These are phyloP conservation scores for Pistacia atlantica DNA, from an alignment of 345 rosid genomes.

Conservation along the genomic window DNA sequence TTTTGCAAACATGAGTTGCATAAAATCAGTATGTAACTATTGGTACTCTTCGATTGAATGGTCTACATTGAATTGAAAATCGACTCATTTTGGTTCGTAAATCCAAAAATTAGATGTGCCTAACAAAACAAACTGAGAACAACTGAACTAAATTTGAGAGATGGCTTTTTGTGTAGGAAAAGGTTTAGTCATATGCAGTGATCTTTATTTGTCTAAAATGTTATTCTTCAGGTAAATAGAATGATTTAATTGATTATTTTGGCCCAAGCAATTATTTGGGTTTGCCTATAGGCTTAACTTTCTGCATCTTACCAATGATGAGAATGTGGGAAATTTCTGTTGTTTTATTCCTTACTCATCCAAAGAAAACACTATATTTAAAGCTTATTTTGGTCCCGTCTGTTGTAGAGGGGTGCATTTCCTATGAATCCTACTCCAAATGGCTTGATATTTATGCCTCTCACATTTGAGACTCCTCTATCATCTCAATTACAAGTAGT, in stretches of 20 bases:
- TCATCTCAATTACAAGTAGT: slow-evolving; percentile 65
- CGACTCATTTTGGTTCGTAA: not conserved
- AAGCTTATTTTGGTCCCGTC: slow-evolving; percentile 21
- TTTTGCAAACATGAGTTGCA: not conserved
- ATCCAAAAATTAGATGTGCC: not conserved
- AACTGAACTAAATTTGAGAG: not conserved
- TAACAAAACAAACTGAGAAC: no score
- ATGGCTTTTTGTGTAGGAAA: not conserved
- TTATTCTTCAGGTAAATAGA: not conserved
- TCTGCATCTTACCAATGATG: not conserved
- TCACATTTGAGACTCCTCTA: slow-evolving; percentile 66
- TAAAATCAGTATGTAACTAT: not conserved
- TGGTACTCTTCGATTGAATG: not conserved
- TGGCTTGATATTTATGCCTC: slow-evolving; percentile 77
- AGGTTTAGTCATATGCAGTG: not conserved
- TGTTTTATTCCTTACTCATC: not conserved
- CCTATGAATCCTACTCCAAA: slow-evolving; percentile 75
- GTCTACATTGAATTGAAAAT: not conserved
- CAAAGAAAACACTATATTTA: not conserved
- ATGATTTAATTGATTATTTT: not conserved
- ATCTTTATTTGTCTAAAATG: not conserved
- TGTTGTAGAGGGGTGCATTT: slow-evolving; percentile 84
- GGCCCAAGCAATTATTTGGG: not conserved
- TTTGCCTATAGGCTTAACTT: not conserved
- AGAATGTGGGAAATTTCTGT: not conserved